A percentile compares a stretch with the other conserved stretches of the same genome.
Evolutionary conservation across 441 rosid species (phyloP).

Genomic region (Arabidopsis hybrid): DNA sequence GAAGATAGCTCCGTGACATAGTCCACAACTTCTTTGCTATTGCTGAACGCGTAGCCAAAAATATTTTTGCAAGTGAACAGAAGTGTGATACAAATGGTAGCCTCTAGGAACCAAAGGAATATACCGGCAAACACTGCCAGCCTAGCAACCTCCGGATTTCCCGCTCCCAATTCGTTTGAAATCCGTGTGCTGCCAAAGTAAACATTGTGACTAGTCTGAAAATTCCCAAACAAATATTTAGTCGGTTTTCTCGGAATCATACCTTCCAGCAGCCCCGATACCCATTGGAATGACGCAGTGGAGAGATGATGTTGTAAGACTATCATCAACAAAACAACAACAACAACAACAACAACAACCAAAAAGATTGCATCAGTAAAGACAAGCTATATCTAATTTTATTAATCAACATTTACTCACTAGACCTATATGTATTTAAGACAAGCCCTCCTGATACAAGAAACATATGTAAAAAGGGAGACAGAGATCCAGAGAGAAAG

Average conservation of each 20-base stretch:
- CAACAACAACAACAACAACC: slow-evolving; percentile 4
- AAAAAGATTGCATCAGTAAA: not conserved
- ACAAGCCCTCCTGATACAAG: not conserved
- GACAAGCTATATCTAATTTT: not conserved
- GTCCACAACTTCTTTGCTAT: slow-evolving; percentile 65
- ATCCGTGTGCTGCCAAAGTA: slow-evolving; percentile 56
- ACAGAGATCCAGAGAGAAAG: not conserved
- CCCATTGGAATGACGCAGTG: slow-evolving; percentile 63
- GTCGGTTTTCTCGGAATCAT: slow-evolving; percentile 6
- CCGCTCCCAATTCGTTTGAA: slow-evolving; percentile 71
- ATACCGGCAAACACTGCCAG: slow-evolving; percentile 50
- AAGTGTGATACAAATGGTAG: slow-evolving; percentile 43
- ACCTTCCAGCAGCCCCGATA: slow-evolving; percentile 71
- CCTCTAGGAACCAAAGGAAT: slow-evolving; percentile 48
- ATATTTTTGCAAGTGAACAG: slow-evolving; percentile 51
- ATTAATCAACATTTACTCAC: not conserved
- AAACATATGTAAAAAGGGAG: not conserved
- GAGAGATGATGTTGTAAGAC: slow-evolving; percentile 56
- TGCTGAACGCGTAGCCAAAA: slow-evolving; percentile 64
- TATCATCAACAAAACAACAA: slow-evolving; percentile 32
- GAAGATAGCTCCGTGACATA: slow-evolving; percentile 65
- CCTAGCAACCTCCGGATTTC: slow-evolving; percentile 55
- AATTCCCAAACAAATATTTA: not conserved
- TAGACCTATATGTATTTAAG: not conserved
- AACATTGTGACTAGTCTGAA: not conserved